phyloP scores from a whole-genome alignment of 768 basidiomycete species.

The Macrocybe gigantea region DNA sequence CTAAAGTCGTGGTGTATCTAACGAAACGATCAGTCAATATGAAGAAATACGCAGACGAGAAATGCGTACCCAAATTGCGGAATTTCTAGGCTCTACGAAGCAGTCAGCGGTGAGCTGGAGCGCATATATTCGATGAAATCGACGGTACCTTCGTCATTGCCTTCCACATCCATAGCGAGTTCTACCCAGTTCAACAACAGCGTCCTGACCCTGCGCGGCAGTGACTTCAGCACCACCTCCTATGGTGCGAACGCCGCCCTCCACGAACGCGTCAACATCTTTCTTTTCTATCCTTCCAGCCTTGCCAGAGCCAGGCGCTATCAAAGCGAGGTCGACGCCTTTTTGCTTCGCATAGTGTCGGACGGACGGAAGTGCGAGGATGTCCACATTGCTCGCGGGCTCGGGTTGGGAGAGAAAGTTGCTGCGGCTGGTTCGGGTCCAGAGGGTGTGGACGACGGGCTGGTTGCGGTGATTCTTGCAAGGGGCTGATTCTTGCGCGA shows the following conservation, averaged over 20 bases:
- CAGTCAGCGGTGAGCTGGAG: conserved; percentile 1
- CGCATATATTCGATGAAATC: neutral
- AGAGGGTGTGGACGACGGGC: conserved; percentile 47
- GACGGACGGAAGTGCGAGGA: conserved; percentile 73
- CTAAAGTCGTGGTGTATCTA: conserved; percentile 71
- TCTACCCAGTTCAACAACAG: conserved; percentile 65
- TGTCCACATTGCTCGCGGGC: conserved; percentile 18
- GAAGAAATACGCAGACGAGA: neutral
- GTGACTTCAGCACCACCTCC: conserved; percentile 8
- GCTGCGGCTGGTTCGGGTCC: conserved; percentile 45
- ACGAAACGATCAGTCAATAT: conserved; percentile 1
- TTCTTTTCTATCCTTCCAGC: conserved; percentile 68
- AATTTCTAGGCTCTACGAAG: conserved; percentile 67
- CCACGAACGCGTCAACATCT: conserved; percentile 64
- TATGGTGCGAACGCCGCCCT: conserved; percentile 10
- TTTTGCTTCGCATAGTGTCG: conserved; percentile 69
- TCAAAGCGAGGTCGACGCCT: conserved; percentile 49
- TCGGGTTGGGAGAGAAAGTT: neutral
- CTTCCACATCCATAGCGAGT: conserved; percentile 85
- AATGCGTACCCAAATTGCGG: conserved; percentile 71
- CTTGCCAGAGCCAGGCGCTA: conserved; percentile 68
- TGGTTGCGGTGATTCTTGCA: conserved; percentile 3
- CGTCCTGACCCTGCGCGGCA: conserved; percentile 31
- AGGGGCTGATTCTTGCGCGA: conserved; percentile 6
- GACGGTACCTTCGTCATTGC: conserved; percentile 72